These are phyloP conservation scores for Fusarium nygamai DNA, from an alignment of 2,329 filamentous ascomycete genomes.

Conservation along the genomic window DNA sequence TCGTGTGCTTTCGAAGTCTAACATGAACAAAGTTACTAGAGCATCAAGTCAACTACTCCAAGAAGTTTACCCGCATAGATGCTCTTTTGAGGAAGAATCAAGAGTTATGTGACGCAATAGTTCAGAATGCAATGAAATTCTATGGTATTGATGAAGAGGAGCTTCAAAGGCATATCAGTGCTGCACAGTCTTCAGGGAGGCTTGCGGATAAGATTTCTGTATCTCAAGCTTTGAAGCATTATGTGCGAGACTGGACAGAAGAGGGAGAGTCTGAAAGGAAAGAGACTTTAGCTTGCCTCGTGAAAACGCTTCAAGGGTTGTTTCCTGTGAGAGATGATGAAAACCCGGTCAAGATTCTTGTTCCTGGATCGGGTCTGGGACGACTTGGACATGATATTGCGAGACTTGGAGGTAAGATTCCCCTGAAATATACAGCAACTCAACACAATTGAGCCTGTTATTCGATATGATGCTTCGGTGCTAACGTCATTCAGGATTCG, in stretches of 20 bases:
- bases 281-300: constrained; percentile 53
- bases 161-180: constrained; percentile 54
- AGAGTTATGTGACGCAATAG: constrained; percentile 56
- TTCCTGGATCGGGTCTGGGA: constrained; percentile 64
- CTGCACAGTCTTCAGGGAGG: constrained; percentile 50
- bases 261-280: constrained; percentile 59
- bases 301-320: constrained; percentile 46
- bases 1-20: accelerated
- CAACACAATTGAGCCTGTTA: accelerated
- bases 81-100: constrained; percentile 57
- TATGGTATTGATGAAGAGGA: constrained; percentile 58
- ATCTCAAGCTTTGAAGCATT: constrained; percentile 65
- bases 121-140: constrained; percentile 55
- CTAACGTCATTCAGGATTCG: constrained; percentile 49
- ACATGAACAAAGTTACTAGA: constrained; percentile 57
- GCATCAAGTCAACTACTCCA: constrained; percentile 65
- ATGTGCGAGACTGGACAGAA: constrained; percentile 65
- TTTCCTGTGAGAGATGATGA: constrained; percentile 42
- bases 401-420: constrained; percentile 48
- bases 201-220: constrained; percentile 59
- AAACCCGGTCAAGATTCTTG: constrained; percentile 50
- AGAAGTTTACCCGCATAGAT: constrained; percentile 59
- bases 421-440: not conserved
- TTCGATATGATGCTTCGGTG: accelerated
- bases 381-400: constrained; percentile 63